phyloP scores from a whole-genome alignment of 192 early-diverging fungal species.

The Jimgerdemannia flammicorona region DNA sequence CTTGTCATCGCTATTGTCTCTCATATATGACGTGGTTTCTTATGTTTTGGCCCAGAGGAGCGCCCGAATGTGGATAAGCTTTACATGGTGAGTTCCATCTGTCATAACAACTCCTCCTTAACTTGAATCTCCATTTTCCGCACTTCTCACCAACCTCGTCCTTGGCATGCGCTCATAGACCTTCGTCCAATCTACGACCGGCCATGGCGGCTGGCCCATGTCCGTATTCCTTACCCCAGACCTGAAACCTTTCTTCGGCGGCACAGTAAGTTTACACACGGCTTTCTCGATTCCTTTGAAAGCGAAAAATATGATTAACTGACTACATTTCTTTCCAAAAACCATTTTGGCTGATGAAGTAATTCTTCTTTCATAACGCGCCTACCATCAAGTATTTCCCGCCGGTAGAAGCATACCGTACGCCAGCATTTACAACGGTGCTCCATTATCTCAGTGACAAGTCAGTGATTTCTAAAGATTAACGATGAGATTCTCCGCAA shows the following conservation, averaged over 20 bases:
- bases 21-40: not conserved
- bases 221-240: slow-evolving; percentile 58
- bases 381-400: slow-evolving; percentile 26
- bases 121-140: too few species aligned
- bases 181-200: slow-evolving; percentile 26
- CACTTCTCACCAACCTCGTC: not conserved
- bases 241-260: slow-evolving; percentile 41
- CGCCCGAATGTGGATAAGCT: slow-evolving; percentile 60
- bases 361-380: too few species aligned
- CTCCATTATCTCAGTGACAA: slow-evolving; percentile 5
- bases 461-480: not conserved
- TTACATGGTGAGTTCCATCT: slow-evolving; percentile 39
- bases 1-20: not conserved
- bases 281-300: not conserved
- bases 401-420: slow-evolving; percentile 27
- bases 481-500: too few species aligned
- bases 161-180: not conserved
- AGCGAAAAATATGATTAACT: not conserved
- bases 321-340: too few species aligned
- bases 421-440: slow-evolving; percentile 31
- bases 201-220: slow-evolving; percentile 67
- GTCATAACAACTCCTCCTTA: too few species aligned
- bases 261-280: slow-evolving; percentile 6
- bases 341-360: too few species aligned
- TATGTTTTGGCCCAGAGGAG: slow-evolving; percentile 40